Conservation (phyloP, 75 land plant species). For the Cunninghamia lanceolata region DNA sequence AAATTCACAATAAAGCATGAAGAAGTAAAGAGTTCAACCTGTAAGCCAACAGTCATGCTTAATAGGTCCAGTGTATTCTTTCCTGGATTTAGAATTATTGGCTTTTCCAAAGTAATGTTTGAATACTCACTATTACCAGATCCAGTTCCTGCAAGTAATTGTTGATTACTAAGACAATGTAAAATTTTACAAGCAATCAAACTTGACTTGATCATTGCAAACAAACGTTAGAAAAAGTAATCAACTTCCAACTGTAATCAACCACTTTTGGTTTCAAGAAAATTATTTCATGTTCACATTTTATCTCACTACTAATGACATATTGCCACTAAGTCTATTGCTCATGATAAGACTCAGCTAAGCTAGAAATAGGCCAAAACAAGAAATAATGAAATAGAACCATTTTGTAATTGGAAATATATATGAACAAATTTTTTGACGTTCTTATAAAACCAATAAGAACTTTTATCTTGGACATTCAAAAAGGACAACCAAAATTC, state of each 20-base stretch:
- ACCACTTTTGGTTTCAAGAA: neutral
- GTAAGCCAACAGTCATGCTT: slow-evolving; percentile 65
- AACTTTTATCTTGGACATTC: neutral
- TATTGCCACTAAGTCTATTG: neutral
- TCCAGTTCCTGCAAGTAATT: slow-evolving; percentile 37
- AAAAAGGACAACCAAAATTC: neutral
- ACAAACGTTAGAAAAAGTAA: neutral
- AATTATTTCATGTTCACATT: neutral
- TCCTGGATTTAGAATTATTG: slow-evolving; percentile 36
- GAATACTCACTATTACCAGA: slow-evolving; percentile 35
- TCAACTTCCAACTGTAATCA: neutral
- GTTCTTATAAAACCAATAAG: neutral
- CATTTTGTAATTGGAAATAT: neutral
- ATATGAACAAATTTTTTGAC: neutral
- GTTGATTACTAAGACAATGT: neutral
- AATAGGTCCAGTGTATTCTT: slow-evolving; percentile 48
- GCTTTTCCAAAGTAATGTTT: slow-evolving; percentile 23
- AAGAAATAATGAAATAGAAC: neutral
- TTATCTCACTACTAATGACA: neutral
- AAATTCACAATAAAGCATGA: neutral
- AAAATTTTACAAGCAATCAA: neutral
- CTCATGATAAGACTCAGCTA: neutral
- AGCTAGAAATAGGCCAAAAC: neutral
- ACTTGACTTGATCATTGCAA: neutral
- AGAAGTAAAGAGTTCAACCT: slow-evolving; percentile 32